Percentiles rank a stretch among this genome's conserved stretches.
Conservation (phyloP, 306 rosid species). For the Spatholobus suberectus region DNA sequence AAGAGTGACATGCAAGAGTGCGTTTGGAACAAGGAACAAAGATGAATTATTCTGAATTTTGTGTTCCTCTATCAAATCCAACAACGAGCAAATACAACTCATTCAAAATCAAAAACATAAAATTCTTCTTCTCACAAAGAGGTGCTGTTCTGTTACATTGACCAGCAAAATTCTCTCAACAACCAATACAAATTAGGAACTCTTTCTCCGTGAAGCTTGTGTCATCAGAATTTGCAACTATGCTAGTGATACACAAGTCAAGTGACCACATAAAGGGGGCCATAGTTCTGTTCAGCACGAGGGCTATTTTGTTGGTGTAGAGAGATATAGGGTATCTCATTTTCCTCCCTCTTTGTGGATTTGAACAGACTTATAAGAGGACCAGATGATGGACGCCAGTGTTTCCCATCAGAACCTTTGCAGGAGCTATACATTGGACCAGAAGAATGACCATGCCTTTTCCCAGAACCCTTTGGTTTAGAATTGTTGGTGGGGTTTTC, state of each 20-base stretch:
- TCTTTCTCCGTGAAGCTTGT: conserved; percentile 13
- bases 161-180: conserved; percentile 11
- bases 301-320: conserved; percentile 54
- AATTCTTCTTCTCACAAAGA: conserved; percentile 12
- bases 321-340: conserved; percentile 60
- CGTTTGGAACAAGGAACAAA: neutral
- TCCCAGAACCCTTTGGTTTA: conserved; percentile 34
- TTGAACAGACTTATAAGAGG: conserved; percentile 66
- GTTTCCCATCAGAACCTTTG: conserved; percentile 39
- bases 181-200: conserved; percentile 4
- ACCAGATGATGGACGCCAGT: conserved; percentile 58
- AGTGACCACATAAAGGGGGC: conserved; percentile 74
- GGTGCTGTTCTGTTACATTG: neutral
- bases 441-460: conserved; percentile 57
- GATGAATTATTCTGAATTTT: neutral
- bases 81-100: neutral
- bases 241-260: conserved; percentile 36
- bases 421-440: conserved; percentile 59
- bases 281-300: conserved; percentile 51
- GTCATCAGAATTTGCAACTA: conserved; percentile 4
- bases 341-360: conserved; percentile 47
- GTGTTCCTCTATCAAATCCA: conserved; percentile 31
- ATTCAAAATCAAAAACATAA: neutral
- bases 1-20: neutral
- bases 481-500: conserved; percentile 36